Evolutionary conservation across 2,329 filamentous ascomycete genomes (phyloP).

Genomic region (Paracoccidioides lutzii): DNA sequence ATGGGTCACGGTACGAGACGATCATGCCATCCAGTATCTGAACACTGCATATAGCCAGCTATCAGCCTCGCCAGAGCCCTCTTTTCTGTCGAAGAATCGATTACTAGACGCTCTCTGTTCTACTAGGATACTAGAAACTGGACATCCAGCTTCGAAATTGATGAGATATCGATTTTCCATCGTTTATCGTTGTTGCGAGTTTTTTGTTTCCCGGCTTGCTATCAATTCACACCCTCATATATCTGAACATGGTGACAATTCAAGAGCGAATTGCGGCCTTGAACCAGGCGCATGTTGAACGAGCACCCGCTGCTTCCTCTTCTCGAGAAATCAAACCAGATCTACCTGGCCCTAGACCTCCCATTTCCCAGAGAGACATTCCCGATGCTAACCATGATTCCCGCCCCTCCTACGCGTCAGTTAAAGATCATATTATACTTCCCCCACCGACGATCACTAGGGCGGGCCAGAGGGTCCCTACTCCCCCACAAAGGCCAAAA

Average conservation of each 20-base stretch:
- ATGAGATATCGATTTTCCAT: neutral
- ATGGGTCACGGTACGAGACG: neutral
- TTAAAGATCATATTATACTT: conserved; percentile 6
- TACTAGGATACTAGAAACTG: no score
- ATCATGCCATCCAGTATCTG: neutral
- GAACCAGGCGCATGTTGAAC: conserved; percentile 31
- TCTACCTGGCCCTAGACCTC: conserved; percentile 18
- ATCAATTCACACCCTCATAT: no score
- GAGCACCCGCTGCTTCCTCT: conserved; percentile 20
- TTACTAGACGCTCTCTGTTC: neutral
- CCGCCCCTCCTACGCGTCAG: neutral
- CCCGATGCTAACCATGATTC: neutral
- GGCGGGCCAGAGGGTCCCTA: conserved; percentile 16
- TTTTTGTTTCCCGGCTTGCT: no score
- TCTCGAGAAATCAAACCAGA: conserved; percentile 14
- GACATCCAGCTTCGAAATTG: neutral
- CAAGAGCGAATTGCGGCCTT: conserved; percentile 35
- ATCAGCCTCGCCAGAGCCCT: neutral
- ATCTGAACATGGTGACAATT: conserved; percentile 22
- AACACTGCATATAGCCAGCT: no score
- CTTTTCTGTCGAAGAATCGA: conserved; percentile 1
- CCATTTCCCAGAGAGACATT: conserved; percentile 12
- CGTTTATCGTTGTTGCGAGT: neutral
- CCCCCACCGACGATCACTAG: conserved; percentile 15
- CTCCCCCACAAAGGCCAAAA: conserved; percentile 5